Conservation (phyloP, 352 stramenopile species). For the Phytophthora podocarpi region DNA sequence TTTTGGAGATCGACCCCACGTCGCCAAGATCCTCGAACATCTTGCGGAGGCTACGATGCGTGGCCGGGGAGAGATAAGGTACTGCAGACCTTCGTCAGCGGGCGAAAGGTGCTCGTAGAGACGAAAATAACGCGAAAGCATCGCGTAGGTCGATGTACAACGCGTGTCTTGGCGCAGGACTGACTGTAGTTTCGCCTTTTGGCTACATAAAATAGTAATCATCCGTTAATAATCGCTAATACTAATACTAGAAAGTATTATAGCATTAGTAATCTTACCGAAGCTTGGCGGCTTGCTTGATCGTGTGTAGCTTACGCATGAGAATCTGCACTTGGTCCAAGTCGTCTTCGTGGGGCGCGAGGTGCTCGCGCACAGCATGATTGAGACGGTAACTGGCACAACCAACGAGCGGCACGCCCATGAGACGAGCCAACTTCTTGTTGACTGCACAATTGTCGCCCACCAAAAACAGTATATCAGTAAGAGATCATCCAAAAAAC, state of each 20-base stretch:
- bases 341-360: neutral
- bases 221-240: neutral
- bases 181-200: neutral
- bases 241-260: neutral
- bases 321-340: neutral
- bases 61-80: neutral
- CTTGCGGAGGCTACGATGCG: neutral
- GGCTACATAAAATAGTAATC: neutral
- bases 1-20: constrained; percentile 6
- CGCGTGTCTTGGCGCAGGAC: neutral
- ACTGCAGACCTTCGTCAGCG: neutral
- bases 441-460: neutral
- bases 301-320: neutral
- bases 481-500: neutral
- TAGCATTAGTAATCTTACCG: too few relatives aligned
- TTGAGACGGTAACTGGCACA: too few relatives aligned
- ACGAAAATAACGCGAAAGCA: neutral
- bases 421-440: neutral
- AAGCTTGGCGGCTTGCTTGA: neutral
- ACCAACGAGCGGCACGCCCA: too few relatives aligned
- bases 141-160: neutral
- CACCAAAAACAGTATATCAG: neutral
- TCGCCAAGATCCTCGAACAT: neutral
- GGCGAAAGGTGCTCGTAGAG: neutral
- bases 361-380: neutral